A percentile compares a stretch with the other conserved stretches of the same genome.
Conservation (phyloP, 1,284 basidiomycete genomes). For the Heterobasidion irregulare region DNA sequence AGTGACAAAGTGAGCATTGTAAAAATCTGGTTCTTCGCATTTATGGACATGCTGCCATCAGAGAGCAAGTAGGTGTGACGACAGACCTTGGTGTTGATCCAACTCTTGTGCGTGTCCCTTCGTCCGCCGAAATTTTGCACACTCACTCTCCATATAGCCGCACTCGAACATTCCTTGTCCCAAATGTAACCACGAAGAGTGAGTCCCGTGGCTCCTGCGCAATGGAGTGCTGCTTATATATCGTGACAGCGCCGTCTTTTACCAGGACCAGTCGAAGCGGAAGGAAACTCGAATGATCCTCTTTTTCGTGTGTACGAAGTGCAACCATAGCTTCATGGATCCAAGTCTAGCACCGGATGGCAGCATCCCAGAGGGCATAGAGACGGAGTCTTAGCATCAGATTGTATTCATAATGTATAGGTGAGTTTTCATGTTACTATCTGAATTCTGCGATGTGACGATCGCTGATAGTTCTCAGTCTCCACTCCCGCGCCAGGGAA, state of each 20-base stretch:
- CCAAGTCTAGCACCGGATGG: slow-evolving; percentile 34
- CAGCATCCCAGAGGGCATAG: slow-evolving; percentile 4
- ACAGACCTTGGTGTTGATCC: slow-evolving; percentile 87
- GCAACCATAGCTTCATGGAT: slow-evolving; percentile 73
- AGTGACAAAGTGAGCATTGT: slow-evolving; percentile 73
- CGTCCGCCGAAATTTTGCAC: background rate
- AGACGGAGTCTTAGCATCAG: background rate
- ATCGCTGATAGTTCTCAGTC: no score
- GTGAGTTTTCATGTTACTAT: no score
- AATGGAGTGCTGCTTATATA: slow-evolving; percentile 3
- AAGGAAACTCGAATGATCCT: slow-evolving; percentile 89
- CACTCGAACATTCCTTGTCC: slow-evolving; percentile 70
- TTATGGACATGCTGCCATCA: slow-evolving; percentile 22
- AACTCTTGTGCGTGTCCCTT: slow-evolving; percentile 57
- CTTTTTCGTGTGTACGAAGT: slow-evolving; percentile 89
- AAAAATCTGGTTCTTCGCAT: background rate
- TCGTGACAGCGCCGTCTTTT: slow-evolving; percentile 72
- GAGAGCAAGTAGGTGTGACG: slow-evolving; percentile 90
- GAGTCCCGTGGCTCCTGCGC: slow-evolving; percentile 19
- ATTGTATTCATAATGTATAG: no score
- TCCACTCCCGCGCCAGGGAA: no score
- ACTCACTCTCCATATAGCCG: slow-evolving; percentile 32
- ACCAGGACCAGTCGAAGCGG: slow-evolving; percentile 91
- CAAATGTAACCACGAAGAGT: slow-evolving; percentile 68
- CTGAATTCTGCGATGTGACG: no score